phyloP scores from a whole-genome alignment of 352 stramenopile genomes.

The Discostella stelligera region DNA sequence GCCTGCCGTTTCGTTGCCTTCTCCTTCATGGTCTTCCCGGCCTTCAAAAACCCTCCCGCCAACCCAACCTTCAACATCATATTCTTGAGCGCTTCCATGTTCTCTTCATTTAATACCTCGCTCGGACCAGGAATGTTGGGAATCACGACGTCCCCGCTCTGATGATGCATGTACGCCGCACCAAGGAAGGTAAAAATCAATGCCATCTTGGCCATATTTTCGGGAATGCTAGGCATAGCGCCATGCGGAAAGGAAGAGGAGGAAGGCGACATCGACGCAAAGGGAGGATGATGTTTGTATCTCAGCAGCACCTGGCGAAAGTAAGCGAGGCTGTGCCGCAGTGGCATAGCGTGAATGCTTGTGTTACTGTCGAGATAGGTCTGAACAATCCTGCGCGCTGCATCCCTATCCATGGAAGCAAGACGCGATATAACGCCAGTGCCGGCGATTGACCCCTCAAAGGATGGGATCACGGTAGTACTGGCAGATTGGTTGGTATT shows the following conservation, averaged over 20 bases:
- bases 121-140: not conserved
- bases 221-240: not conserved
- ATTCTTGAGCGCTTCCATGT: slow-evolving; percentile 25
- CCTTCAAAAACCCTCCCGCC: slow-evolving; percentile 34
- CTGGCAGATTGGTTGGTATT: not conserved
- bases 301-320: slow-evolving; percentile 48
- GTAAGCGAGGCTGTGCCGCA: slow-evolving; percentile 62
- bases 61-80: slow-evolving; percentile 34
- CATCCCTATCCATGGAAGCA: slow-evolving; percentile 39
- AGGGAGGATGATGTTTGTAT: slow-evolving; percentile 17
- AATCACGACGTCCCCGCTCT: not conserved
- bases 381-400: slow-evolving; percentile 56
- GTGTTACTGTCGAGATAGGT: slow-evolving; percentile 66
- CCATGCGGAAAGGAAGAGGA: slow-evolving; percentile 1
- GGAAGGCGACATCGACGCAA: not conserved
- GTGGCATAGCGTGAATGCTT: slow-evolving; percentile 54
- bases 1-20: not conserved
- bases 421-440: slow-evolving; percentile 58
- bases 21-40: slow-evolving; percentile 27
- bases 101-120: slow-evolving; percentile 35
- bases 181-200: slow-evolving; percentile 32
- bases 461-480: not conserved
- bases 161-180: slow-evolving; percentile 20
- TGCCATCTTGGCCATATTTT: slow-evolving; percentile 24
- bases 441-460: slow-evolving; percentile 37